Conservation (phyloP, 2,329 filamentous ascomycete species). For the Domatiomyces globalis region DNA sequence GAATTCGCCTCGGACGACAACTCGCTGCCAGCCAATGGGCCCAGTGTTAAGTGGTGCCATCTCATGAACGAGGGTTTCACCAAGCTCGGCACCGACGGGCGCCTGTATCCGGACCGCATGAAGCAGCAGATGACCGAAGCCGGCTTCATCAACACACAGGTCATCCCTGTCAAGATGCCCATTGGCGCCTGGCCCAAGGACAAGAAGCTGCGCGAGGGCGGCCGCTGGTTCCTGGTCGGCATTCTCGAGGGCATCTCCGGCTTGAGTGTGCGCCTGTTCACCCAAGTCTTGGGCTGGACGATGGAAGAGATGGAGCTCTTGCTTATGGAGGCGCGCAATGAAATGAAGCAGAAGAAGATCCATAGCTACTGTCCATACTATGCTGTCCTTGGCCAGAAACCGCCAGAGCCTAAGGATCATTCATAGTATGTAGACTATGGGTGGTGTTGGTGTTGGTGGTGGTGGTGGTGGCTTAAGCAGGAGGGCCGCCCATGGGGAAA, state of each 20-base stretch:
- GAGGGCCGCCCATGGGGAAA: neutral
- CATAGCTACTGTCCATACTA: constrained; percentile 7
- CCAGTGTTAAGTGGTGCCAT: constrained; percentile 7
- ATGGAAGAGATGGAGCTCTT: constrained; percentile 17
- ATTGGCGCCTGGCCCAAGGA: constrained; percentile 23
- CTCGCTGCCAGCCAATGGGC: constrained; percentile 6
- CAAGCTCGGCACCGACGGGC: constrained; percentile 3
- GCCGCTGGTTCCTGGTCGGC: constrained; percentile 15
- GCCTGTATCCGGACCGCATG: constrained; percentile 5
- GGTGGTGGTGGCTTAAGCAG: neutral
- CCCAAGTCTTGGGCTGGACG: constrained; percentile 19
- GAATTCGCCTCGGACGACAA: constrained; percentile 6
- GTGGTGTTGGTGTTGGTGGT: neutral
- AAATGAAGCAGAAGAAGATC: constrained; percentile 12
- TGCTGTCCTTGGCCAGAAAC: neutral
- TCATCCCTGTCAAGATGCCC: constrained; percentile 15
- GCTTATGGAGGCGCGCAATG: constrained; percentile 12
- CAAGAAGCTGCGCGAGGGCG: constrained; percentile 19
- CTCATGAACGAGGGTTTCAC: constrained; percentile 9
- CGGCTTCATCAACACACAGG: constrained; percentile 17
- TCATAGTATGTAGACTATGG: neutral
- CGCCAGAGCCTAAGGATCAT: neutral
- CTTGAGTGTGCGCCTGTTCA: constrained; percentile 19
- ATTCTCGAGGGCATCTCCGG: constrained; percentile 18
- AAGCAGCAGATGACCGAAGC: constrained; percentile 12